Evolutionary conservation across 2,329 filamentous ascomycete species (phyloP).

Genomic region (Alternaria sp.): DNA sequence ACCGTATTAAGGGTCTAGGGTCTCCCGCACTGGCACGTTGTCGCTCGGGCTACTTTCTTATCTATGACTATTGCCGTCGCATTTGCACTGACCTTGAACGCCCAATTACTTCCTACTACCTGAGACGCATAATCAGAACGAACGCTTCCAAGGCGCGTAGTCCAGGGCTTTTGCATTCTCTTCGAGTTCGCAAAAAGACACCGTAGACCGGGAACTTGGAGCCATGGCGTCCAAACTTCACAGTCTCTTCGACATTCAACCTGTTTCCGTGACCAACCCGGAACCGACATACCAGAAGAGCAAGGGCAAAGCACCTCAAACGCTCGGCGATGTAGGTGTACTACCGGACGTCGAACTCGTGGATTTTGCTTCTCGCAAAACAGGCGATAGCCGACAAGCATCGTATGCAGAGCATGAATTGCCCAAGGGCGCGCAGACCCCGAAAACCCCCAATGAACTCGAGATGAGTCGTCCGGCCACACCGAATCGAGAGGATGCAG

Average conservation of each 20-base stretch:
- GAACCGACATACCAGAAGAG: slow-evolving; percentile 44
- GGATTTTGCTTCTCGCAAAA: slow-evolving; percentile 27
- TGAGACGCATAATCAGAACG: neutral
- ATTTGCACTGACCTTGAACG: neutral
- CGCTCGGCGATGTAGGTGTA: slow-evolving; percentile 18
- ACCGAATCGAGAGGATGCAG: slow-evolving; percentile 51
- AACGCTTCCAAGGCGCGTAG: neutral
- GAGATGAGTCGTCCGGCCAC: slow-evolving; percentile 63
- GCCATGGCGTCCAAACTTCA: slow-evolving; percentile 49
- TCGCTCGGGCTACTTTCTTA: neutral
- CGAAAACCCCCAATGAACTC: slow-evolving; percentile 50
- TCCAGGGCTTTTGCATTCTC: neutral
- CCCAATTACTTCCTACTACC: neutral
- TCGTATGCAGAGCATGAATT: slow-evolving; percentile 17
- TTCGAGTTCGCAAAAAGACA: neutral
- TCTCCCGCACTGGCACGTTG: neutral
- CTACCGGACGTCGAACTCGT: slow-evolving; percentile 46
- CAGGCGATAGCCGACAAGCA: slow-evolving; percentile 27
- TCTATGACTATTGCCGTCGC: neutral
- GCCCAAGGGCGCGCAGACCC: slow-evolving; percentile 26
- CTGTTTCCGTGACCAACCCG: slow-evolving; percentile 46
- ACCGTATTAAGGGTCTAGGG: slow-evolving; percentile 1
- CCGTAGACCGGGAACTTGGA: slow-evolving; percentile 6
- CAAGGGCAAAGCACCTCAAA: slow-evolving; percentile 18
- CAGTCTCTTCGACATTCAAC: slow-evolving; percentile 53